Conservation (phyloP, 805 yeast genomes). For the Sugiyamaella floridensis region DNA sequence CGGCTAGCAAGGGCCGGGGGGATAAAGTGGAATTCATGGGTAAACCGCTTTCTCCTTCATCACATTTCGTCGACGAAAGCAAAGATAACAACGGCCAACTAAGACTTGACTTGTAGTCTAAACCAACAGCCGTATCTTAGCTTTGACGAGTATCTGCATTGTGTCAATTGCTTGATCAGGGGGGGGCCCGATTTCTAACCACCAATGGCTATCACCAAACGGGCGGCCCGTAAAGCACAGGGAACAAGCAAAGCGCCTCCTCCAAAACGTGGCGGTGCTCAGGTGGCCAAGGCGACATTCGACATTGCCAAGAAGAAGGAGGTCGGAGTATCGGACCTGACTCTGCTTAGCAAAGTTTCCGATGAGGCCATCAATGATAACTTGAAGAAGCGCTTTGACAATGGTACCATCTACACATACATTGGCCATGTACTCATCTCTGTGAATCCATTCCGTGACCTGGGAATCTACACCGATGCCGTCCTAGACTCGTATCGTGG, state of each 20-base stretch:
- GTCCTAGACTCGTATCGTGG: constrained; percentile 74
- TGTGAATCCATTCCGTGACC: constrained; percentile 91
- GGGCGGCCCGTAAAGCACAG: constrained; percentile 55
- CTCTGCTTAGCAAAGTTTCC: constrained; percentile 77
- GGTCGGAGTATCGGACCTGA: constrained; percentile 96
- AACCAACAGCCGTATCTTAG: no score
- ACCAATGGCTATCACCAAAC: constrained; percentile 67
- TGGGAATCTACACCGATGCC: constrained; percentile 87
- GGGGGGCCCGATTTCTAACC: not conserved
- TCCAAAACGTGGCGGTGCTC: constrained; percentile 35
- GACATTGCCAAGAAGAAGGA: constrained; percentile 85
- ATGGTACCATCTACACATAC: constrained; percentile 67
- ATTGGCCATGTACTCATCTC: constrained; percentile 58
- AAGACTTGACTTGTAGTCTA: no score
- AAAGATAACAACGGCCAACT: no score
- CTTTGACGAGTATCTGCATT: no score
- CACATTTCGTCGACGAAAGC: no score
- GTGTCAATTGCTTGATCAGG: no score
- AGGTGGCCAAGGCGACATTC: constrained; percentile 80
- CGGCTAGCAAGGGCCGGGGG: no score
- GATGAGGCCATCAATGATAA: constrained; percentile 93
- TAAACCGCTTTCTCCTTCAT: no score
- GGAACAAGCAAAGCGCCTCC: constrained; percentile 42
- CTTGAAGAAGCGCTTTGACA: constrained; percentile 78
- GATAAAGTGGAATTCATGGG: no score